Base-by-base conservation (phyloP, 768 basidiomycete species). In the Mycena epipterygia region DNA sequence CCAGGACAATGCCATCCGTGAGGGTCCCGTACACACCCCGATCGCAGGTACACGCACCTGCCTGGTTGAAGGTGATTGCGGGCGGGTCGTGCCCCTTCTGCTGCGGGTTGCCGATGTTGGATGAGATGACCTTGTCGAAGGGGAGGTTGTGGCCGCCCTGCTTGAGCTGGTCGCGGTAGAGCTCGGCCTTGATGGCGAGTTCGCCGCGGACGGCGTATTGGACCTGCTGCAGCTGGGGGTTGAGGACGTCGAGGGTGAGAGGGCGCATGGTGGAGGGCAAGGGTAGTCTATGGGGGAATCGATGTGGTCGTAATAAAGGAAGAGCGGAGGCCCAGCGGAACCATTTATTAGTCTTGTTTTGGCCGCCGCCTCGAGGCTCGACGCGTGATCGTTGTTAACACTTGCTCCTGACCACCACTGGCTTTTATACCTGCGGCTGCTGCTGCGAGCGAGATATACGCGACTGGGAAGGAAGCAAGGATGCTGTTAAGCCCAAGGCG, bases 81-180 rank as follows among this genome's bases (percentile, higher is more conserved):
- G 92, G 89, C 79, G 99, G 97, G 81, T 98, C 91, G 61, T 99
- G 87, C 0, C 96, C 96, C 75, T 91, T 92, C 82, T 98, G 97
- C 82, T 99, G 97, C 0, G 98, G 97, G 78, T 99, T 99, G 13
- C 97, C 97, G 69, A 99, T 99, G 83, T 99, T 99, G 70, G 95
- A 95, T 32, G 90, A 93, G 80, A 98, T 97, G 81, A 99, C 87
- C 75, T 90, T 89, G 79, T 90, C 88, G 81, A 99, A 99, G 19
- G 96, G 95, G 19, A 98, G 87, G 23, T 84, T 84, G 72, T 88
- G 82, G 25, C 37, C 78, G 27, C 83, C 82, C 64, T 86, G 81
- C 81, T 90, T 88, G 77, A 99, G 89, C 74, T 86, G 81, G 58
- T 91, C 91, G 64, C 93, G 88, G 74, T 94, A 91, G 61, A 89